Base-by-base conservation (phyloP, 306 rosid genomes). In the Acacia acuminata region DNA sequence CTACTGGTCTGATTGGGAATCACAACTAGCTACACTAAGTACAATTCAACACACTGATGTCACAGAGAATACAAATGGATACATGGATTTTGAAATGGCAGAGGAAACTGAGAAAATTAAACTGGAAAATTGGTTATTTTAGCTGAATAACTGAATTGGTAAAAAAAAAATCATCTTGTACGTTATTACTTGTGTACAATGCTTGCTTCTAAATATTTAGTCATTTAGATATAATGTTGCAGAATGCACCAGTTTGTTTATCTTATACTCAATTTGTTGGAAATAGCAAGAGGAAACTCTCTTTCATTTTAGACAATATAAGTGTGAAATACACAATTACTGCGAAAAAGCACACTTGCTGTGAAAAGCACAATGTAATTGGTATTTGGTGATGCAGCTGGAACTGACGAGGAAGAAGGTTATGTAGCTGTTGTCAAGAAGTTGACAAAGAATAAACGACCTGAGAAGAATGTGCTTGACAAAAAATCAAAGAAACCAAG, bases 401-500 rank as follows among this genome's bases (percentile, higher is more conserved):
- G 84, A 86, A 81, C 50, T 38, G 84, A 87, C 34, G 93, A 91
- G 74, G 92, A 92, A 34, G 94, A 90, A 75, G 91, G 76, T 24
- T 89, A 85, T 63, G 88, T 81, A 43, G 78, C 70, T 86, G 65
- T 77, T 75, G 76, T n/a, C 80, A 88, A 79, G 82, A 88, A 74
- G 85, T 87, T 36, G 32, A 77, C 88, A 75, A 86, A 87, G 81
- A 88, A 88, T 61, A 67, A 85, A 88, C 89, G 81, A 91, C 73
- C 34, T 32, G 88, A 63, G 58, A 89, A 92, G 82, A 93, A 81
- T 69, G 87, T 61, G 40, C 82, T 82, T 78, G 91, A 73, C 83
- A 81, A 82, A 60, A 92, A 90, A 85, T 83, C 79, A 24, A 95
- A 87, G 86, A 87, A 94, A 90, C 47, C 90, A 4, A 92, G 77